Conservation (phyloP, 139 green algal genomes). For the Spirogloea muscicola region DNA sequence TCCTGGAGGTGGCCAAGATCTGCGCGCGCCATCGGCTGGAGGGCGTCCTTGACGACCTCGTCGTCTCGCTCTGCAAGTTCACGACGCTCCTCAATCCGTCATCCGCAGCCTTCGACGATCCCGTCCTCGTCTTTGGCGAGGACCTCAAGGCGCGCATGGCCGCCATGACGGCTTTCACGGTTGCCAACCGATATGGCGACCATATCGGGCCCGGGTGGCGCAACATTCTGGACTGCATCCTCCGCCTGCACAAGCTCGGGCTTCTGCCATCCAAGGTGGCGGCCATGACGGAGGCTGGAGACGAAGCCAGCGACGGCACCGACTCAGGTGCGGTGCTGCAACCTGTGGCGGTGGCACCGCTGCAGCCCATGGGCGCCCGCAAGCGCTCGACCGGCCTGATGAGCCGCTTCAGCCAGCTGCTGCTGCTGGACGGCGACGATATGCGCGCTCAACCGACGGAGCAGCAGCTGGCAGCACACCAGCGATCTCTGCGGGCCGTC, state of each 20-base stretch:
- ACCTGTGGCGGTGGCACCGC: too few relatives aligned
- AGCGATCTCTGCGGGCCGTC: constrained; percentile 49
- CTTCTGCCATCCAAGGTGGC: constrained; percentile 59
- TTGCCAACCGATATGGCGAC: constrained; percentile 80
- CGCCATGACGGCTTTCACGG: constrained; percentile 67
- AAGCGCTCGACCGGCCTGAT: constrained; percentile 14
- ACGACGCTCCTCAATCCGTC: constrained; percentile 57
- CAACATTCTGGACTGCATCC: constrained; percentile 77
- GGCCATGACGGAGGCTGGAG: too few relatives aligned
- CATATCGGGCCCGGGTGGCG: constrained; percentile 73
- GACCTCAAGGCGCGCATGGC: constrained; percentile 66
- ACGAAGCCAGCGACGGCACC: too few relatives aligned
- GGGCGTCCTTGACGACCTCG: constrained; percentile 56
- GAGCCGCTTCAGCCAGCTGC: constrained; percentile 51
- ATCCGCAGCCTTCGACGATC: constrained; percentile 28
- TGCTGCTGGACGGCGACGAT: constrained; percentile 26
- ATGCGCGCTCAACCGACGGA: constrained; percentile 47
- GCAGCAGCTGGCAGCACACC: constrained; percentile 43
- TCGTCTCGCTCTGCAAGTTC: constrained; percentile 73
- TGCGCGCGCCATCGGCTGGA: constrained; percentile 55
- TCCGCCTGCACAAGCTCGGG: constrained; percentile 74
- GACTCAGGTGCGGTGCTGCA: too few relatives aligned
- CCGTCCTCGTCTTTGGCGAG: constrained; percentile 66
- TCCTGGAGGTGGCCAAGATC: constrained; percentile 55
- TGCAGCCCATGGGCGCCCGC: background rate